Conservation (phyloP, 805 yeast species). For the Wickerhamiella parazyma region DNA sequence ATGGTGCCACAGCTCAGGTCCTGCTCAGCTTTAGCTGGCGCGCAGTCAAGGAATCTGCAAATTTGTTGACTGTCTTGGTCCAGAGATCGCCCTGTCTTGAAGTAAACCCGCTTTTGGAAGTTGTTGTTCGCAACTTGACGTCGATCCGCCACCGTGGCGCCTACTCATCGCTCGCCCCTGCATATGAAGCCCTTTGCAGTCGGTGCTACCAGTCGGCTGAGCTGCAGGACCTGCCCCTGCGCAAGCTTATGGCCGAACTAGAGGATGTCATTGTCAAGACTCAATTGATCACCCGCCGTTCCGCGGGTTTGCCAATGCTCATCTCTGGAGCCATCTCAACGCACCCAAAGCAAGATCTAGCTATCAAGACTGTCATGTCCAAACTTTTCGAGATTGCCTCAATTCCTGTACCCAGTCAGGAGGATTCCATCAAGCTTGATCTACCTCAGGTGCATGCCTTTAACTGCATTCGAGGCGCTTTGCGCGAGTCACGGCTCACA, state of each 20-base stretch:
- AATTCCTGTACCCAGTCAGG: constrained; percentile 33
- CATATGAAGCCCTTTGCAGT: constrained; percentile 53
- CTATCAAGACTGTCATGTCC: constrained; percentile 39
- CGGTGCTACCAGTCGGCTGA: constrained; percentile 31
- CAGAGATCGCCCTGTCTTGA: constrained; percentile 25
- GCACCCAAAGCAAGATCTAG: constrained; percentile 26
- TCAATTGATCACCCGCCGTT: constrained; percentile 70
- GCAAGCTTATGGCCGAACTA: constrained; percentile 51
- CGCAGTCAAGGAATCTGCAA: constrained; percentile 61
- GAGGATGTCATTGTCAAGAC: constrained; percentile 38
- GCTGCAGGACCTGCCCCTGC: constrained; percentile 26
- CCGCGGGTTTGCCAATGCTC: constrained; percentile 82
- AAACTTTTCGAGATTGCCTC: constrained; percentile 42
- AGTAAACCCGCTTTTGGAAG: constrained; percentile 34
- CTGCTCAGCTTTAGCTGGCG: constrained; percentile 68
- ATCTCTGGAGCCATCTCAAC: constrained; percentile 62
- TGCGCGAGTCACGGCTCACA: constrained; percentile 57
- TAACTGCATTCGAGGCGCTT: constrained; percentile 65
- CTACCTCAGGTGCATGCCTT: constrained; percentile 90
- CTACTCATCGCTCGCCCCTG: constrained; percentile 74
- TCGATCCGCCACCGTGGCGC: constrained; percentile 84
- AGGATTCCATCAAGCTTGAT: constrained; percentile 42
- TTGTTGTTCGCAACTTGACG: constrained; percentile 53
- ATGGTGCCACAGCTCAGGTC: constrained; percentile 29
- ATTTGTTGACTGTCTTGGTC: constrained; percentile 28